Conservation (phyloP, 768 basidiomycete genomes). For the Agrocybe praecox region DNA sequence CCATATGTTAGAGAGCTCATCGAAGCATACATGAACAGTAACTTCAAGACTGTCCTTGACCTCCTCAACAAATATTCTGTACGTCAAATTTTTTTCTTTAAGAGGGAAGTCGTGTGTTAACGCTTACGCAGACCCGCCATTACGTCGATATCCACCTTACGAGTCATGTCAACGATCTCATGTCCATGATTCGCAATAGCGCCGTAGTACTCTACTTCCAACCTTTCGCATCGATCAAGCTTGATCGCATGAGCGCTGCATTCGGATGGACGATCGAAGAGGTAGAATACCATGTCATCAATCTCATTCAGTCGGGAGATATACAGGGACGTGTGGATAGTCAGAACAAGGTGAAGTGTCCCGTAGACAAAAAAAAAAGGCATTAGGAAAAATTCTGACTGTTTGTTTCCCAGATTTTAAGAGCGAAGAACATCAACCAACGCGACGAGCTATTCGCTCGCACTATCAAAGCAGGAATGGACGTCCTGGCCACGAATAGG, state of each 20-base stretch:
- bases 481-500: conserved; percentile 72
- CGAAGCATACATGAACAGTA: conserved; percentile 83
- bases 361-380: too few relatives aligned
- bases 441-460: conserved; percentile 76
- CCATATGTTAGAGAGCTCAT: conserved; percentile 86
- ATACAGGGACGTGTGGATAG: conserved; percentile 88
- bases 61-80: conserved; percentile 76
- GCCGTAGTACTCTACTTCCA: conserved; percentile 88
- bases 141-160: conserved; percentile 77
- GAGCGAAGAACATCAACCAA: conserved; percentile 78
- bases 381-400: too few relatives aligned
- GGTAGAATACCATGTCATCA: conserved; percentile 73
- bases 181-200: conserved; percentile 70
- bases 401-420: conserved; percentile 65
- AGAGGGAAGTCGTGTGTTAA: not conserved
- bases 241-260: conserved; percentile 82
- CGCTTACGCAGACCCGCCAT: conserved; percentile 65
- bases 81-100: conserved; percentile 18
- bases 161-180: conserved; percentile 65
- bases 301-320: conserved; percentile 73
- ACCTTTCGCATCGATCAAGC: conserved; percentile 83
- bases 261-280: conserved; percentile 82
- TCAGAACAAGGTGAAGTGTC: conserved; percentile 91
- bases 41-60: conserved; percentile 83
- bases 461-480: conserved; percentile 71